These are phyloP conservation scores for Cylindrodendrum hubeiense DNA, from an alignment of 2,329 filamentous ascomycete species.

Conservation along the genomic window DNA sequence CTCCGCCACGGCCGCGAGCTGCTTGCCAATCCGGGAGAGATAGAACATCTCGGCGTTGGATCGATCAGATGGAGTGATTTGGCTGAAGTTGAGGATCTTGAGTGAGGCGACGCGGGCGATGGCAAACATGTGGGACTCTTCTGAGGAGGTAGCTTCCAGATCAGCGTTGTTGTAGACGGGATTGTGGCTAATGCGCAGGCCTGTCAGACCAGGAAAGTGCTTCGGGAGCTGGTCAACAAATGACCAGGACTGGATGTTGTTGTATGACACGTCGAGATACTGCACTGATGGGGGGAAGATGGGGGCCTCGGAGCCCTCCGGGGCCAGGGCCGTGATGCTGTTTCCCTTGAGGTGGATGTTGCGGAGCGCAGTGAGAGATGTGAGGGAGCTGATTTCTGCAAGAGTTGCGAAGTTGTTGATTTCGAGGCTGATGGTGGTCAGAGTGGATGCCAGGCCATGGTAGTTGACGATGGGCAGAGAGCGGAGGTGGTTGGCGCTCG, in stretches of 20 bases:
- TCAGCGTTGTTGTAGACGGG: conserved; percentile 76
- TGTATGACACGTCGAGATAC: conserved; percentile 81
- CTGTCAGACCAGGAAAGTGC: conserved; percentile 79
- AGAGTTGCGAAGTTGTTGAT: conserved; percentile 76
- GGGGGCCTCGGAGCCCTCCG: conserved; percentile 47
- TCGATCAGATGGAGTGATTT: conserved; percentile 79
- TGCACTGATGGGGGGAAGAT: conserved; percentile 67
- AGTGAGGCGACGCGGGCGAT: conserved; percentile 80
- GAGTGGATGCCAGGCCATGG: conserved; percentile 58
- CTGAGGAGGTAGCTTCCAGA: conserved; percentile 64
- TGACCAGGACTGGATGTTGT: conserved; percentile 75
- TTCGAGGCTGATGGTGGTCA: conserved; percentile 77
- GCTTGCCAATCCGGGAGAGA: conserved; percentile 83
- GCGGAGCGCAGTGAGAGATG: conserved; percentile 63
- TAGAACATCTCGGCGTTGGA: conserved; percentile 95
- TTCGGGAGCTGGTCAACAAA: conserved; percentile 78
- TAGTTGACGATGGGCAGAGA: conserved; percentile 59
- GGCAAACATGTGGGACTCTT: conserved; percentile 91
- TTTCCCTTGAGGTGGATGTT: conserved; percentile 83
- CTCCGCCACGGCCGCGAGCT: conserved; percentile 73
- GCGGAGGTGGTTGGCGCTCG: conserved; percentile 69
- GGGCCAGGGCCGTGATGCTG: conserved; percentile 65
- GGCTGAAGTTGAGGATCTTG: conserved; percentile 78
- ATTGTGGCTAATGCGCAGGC: conserved; percentile 86
- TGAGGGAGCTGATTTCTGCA: conserved; percentile 67